Base-by-base conservation (phyloP, 805 yeast genomes). In the Hanseniaspora lindneri region DNA sequence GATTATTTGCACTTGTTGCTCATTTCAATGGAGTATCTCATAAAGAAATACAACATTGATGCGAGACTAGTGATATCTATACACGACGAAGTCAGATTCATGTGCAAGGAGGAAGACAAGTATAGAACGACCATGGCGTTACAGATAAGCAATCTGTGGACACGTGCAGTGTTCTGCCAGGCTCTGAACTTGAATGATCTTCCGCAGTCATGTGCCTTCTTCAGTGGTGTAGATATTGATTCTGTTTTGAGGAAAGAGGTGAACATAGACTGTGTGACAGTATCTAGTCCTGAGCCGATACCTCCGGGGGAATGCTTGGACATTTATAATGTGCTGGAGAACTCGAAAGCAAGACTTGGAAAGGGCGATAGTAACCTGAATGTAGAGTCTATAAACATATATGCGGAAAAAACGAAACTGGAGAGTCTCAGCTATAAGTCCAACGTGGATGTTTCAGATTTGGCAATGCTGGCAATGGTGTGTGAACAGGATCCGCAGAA, bases 141-240 rank as follows among this genome's bases (percentile, higher is more conserved):
- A 41, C 99, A 92, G 60, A 74, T 94, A 19, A 76, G 92, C 46
- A 94, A 94, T 61, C 59, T 89, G 3, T 92, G 99, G 99, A 89
- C 97, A 0, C 71, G 99, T 52, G 94, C 94, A 0, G 81, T 92
- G 77, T 92, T 92, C 57, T 83, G 94, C 55, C 94, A 88, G 59
- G 94, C 87, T 58, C 64, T 89, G 59, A 96, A 96, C 0, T 81
- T 92, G 52, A 71, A 75, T 32, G 94, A 88, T 54, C 70, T 92
- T 33, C 99, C 99, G 0, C 95, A 88, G 57, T 80, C 88, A 11
- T 85, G 95, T 66, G 97, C 98, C 0, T 92, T 92, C 60, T 92
- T 92, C 61, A 84, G 95, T 1, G 87, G 86, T 33, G 87, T 92
- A 34, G 99, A 92, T 60, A 75, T 94, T 47, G 99, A 92, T 59